Evolutionary conservation across 2,329 filamentous ascomycete species (phyloP).

Genomic region (Onygenales sp.): DNA sequence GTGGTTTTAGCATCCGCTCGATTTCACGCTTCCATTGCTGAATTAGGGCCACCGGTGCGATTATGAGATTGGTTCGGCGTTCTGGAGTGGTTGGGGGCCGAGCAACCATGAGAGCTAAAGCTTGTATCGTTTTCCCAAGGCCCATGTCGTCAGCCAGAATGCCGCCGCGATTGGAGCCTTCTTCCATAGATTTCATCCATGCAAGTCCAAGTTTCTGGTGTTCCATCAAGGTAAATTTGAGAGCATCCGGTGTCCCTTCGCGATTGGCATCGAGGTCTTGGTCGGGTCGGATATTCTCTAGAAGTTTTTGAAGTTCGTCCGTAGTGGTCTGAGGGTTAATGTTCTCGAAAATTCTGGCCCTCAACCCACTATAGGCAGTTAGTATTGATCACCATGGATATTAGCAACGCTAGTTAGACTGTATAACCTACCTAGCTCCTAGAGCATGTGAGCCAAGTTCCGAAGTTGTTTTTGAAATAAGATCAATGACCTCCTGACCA

Average conservation of each 20-base stretch:
- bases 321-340: slow-evolving; percentile 43
- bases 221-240: slow-evolving; percentile 62
- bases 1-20: slow-evolving; percentile 52
- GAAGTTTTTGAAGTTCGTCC: slow-evolving; percentile 60
- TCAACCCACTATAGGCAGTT: background rate
- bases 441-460: background rate
- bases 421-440: background rate
- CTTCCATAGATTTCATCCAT: slow-evolving; percentile 69
- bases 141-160: slow-evolving; percentile 79
- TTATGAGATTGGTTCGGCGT: slow-evolving; percentile 67
- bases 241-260: slow-evolving; percentile 58
- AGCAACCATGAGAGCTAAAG: slow-evolving; percentile 65
- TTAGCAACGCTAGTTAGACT: background rate
- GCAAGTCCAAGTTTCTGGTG: slow-evolving; percentile 71
- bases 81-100: slow-evolving; percentile 51
- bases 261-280: slow-evolving; percentile 52
- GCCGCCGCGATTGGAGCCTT: slow-evolving; percentile 61
- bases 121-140: slow-evolving; percentile 74
- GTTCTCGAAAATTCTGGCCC: background rate
- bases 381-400: background rate
- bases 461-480: background rate
- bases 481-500: background rate
- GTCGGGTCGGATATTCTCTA: slow-evolving; percentile 66
- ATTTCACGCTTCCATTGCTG: slow-evolving; percentile 82
- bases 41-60: slow-evolving; percentile 70